Conservation (phyloP, 2,329 filamentous ascomycete genomes). For the Ceratocystis huliohia region DNA sequence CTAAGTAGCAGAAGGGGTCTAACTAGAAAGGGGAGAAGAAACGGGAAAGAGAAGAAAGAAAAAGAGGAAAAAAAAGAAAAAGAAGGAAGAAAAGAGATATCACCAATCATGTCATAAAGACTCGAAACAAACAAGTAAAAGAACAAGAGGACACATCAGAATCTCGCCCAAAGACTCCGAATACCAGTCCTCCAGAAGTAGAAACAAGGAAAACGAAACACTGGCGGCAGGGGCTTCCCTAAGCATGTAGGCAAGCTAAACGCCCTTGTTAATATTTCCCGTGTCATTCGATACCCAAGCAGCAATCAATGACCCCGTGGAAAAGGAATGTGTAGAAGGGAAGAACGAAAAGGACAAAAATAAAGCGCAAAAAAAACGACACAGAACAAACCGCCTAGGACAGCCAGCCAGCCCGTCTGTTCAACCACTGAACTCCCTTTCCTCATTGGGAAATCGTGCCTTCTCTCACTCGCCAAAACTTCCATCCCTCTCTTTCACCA, state of each 20-base stretch:
- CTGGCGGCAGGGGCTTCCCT: not conserved
- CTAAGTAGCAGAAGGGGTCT: conserved; percentile 16
- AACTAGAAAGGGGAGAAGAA: conserved; percentile 15
- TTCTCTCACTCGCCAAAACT: conserved; percentile 59
- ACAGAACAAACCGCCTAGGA: not conserved
- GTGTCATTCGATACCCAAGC: not conserved
- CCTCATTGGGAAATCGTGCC: conserved; percentile 14
- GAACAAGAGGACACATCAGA: not conserved
- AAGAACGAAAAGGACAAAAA: not conserved
- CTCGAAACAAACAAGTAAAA: not conserved
- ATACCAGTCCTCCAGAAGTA: not conserved
- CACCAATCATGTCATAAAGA: not conserved
- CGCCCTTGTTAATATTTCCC: not conserved
- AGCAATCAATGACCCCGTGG: not conserved
- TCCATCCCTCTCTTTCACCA: conserved; percentile 67
- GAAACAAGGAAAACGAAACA: not conserved
- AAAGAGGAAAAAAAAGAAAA: conserved; percentile 1
- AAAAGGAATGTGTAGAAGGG: not conserved
- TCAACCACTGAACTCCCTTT: not conserved
- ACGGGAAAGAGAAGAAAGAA: conserved; percentile 8
- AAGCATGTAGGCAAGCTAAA: not conserved
- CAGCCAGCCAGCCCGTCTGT: not conserved
- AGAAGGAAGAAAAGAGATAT: conserved; percentile 5
- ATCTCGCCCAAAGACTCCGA: not conserved
- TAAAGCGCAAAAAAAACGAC: not conserved